Conservation (phyloP, 2,329 filamentous ascomycete genomes). For the Aciculosporium take region DNA sequence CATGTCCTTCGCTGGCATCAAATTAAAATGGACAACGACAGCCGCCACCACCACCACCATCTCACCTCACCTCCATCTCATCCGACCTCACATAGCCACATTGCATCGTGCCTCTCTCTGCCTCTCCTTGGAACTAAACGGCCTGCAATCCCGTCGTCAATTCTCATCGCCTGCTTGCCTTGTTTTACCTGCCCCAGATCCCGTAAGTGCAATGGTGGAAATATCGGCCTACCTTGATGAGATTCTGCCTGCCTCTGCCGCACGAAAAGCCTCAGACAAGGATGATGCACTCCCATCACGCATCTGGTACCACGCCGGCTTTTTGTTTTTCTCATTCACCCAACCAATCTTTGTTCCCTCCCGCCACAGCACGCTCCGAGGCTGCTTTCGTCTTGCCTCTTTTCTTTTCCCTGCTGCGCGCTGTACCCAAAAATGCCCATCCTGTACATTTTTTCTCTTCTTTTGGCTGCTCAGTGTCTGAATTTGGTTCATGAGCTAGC, state of each 20-base stretch:
- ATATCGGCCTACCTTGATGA: not conserved
- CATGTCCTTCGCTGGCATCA: too few relatives aligned
- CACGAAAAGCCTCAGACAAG: too few relatives aligned
- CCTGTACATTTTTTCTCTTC: too few relatives aligned
- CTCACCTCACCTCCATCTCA: not conserved
- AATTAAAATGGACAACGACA: too few relatives aligned
- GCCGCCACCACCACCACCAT: slow-evolving; percentile 1
- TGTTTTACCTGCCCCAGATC: not conserved
- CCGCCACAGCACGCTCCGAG: not conserved
- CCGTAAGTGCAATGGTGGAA: not conserved
- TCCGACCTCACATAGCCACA: not conserved
- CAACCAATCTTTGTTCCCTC: not conserved
- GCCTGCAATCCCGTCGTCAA: not conserved
- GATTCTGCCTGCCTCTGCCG: too few relatives aligned
- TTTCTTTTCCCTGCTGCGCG: not conserved
- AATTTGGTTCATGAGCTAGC: not conserved
- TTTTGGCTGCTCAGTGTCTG: not conserved
- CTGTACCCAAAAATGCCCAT: not conserved
- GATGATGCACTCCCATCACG: too few relatives aligned
- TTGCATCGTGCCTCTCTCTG: not conserved
- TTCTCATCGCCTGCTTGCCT: not conserved
- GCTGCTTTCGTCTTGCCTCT: not conserved
- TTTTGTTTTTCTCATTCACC: not conserved
- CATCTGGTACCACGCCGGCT: too few relatives aligned
- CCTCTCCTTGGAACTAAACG: not conserved